Evolutionary conservation across 2,329 filamentous ascomycete genomes (phyloP), one percentile per base, ranked within the genome.

Genomic region (Corniculantispora saksenae): DNA sequence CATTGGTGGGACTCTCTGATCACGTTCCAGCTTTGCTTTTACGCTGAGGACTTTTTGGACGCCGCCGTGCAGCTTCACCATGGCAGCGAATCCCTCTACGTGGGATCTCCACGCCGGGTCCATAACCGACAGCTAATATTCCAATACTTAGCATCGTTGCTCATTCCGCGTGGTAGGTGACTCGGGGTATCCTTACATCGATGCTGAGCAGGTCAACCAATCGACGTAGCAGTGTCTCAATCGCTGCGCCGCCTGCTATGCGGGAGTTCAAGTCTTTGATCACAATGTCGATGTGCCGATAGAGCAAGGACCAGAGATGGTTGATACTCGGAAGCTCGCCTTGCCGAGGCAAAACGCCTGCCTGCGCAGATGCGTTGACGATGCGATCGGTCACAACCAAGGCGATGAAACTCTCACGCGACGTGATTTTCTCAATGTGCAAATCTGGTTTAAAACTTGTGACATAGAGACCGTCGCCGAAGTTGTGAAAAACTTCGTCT

Each of bases 21-120:
- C 50, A 3, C 51, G 50, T 35, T 55, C 60, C 12, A 27, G 27
- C 6, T 38, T 40, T 15, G 53, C 43, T n/a, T 50, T 63, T 51
- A 48, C 38, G 21, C 17, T 50, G 29, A 63, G 43, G 3, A 63
- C 53, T 15, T 56, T 50, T 40, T 63, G 50, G 1, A 63, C 61
- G 53, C 61, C 61, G 12, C 61, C 61, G n/a, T 56, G 51, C 15
- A 63, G 61, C 61, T 63, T 63, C 13, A 63, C 61, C 32, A 63
- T 17, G 17, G 61, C 61, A 21, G 40, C 61, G 27, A 63, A 63
- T 12, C 61, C 61, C 43, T 63, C 61, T 1, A 54, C 61, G 21
- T 63, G 61, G 6, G 61, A 54, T 56, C 61, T 17, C 61, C 61
- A 63, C 15, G 61, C 53, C 25, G 61, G 61, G 9, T 63, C 61